Conservation (phyloP, 1,284 basidiomycete genomes). For the Austroboletus novae-zelandiae region DNA sequence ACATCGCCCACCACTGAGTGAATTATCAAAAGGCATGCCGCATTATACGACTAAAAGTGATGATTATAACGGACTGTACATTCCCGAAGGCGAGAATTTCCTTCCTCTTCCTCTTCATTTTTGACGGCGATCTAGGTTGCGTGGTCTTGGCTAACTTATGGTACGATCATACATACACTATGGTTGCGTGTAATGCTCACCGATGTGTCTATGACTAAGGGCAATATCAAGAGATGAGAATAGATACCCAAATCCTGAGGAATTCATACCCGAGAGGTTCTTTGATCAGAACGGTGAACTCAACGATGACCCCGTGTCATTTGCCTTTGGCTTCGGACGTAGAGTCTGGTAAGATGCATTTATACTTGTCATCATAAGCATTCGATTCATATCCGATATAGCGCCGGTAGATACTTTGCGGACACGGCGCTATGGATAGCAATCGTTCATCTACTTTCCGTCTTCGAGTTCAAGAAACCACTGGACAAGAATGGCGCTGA, state of each 20-base stretch:
- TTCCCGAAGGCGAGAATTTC: constrained; percentile 24
- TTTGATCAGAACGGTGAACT: constrained; percentile 24
- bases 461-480: constrained; percentile 31
- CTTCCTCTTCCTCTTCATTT: background rate
- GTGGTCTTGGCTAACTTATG: constrained; percentile 31
- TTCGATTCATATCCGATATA: constrained; percentile 8
- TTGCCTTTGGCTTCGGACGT: constrained; percentile 33
- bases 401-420: constrained; percentile 29
- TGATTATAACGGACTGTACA: constrained; percentile 26
- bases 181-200: constrained; percentile 5
- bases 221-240: constrained; percentile 30
- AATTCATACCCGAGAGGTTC: constrained; percentile 33
- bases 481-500: constrained; percentile 28
- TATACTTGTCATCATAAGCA: background rate
- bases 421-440: constrained; percentile 34
- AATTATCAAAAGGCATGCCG: constrained; percentile 22
- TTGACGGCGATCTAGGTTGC: constrained; percentile 26
- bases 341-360: constrained; percentile 23
- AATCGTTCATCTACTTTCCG: constrained; percentile 29
- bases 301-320: constrained; percentile 23
- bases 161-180: constrained; percentile 13
- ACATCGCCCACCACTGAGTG: background rate
- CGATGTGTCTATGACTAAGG: constrained; percentile 17
- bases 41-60: constrained; percentile 26
- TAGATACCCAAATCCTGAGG: constrained; percentile 25